Evolutionary conservation across 2,329 filamentous ascomycete species (phyloP), one percentile per base, ranked within the genome.

Genomic region (Diaporthe sp.): DNA sequence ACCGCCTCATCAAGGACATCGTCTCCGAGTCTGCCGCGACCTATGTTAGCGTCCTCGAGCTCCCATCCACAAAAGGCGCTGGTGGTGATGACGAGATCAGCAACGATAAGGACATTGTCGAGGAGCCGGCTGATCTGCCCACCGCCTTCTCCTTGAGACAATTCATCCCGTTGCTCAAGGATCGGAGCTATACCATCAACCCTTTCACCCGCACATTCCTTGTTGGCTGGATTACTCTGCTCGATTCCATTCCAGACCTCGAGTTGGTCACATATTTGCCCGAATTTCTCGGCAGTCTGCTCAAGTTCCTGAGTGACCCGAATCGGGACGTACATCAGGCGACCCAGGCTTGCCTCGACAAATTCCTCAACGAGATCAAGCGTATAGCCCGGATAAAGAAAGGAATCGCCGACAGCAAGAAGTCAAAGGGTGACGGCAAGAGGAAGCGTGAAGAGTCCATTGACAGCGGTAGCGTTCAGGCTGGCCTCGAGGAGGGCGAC

Each of bases 191-290:
- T 84, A 96, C 98, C 39, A 91, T 98, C 76, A 98, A 98, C 80
- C 96, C 97, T 0, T 98, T 97, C 82, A 98, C 96, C 4, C 90
- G 97, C 69, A 98, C 95, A 19, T 99, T 99, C 80, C 89, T 99
- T 19, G 97, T 99, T 3, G 95, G 95, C 44, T 99, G 97, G 97
- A 95, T 99, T 75, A 97, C 94, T 5, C 86, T 99, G 22, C 89
- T 99, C 28, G 97, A 99, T 83, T 98, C 96, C 1, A 98, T 99
- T 79, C 97, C 97, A 0, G 97, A 99, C 81, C 88, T 99, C 57
- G 97, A 99, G 83, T 91, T 99, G 28, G 96, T 99, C 51, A 94
- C 94, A 4, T 98, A 95, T 82, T 87, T 99, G 34, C 97, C 97
- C 1, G 95, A 96, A 68, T 99, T 99, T 80, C 88, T 99, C 1